phyloP scores from a whole-genome alignment of 78 protist species.

The Capsaspora owczarzaki region DNA sequence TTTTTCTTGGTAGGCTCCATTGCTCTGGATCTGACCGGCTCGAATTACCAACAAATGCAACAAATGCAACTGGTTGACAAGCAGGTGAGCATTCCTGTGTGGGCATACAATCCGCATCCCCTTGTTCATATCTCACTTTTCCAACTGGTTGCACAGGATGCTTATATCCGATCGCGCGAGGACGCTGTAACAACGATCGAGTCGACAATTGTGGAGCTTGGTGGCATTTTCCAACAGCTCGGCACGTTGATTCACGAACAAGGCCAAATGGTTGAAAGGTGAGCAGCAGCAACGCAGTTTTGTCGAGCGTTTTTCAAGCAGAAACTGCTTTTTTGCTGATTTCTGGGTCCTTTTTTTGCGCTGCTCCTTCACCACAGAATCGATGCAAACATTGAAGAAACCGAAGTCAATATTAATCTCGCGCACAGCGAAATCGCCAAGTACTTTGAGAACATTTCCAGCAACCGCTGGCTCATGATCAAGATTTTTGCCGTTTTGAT shows the following conservation, averaged over 20 bases:
- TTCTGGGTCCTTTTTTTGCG: not conserved
- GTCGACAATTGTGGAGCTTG: slow-evolving; percentile 32
- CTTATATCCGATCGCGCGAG: slow-evolving; percentile 10
- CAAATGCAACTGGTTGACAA: too few relatives aligned
- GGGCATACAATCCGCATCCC: too few relatives aligned
- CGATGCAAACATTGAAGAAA: slow-evolving; percentile 14
- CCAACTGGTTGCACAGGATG: too few relatives aligned
- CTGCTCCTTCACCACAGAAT: not conserved
- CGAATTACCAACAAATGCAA: too few relatives aligned
- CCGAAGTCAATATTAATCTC: not conserved
- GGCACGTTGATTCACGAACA: slow-evolving; percentile 24
- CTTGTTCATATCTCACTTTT: too few relatives aligned
- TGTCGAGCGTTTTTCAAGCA: not conserved
- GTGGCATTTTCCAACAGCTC: slow-evolving; percentile 36
- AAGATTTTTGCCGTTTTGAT: slow-evolving; percentile 14
- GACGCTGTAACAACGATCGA: slow-evolving; percentile 30
- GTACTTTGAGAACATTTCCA: not conserved
- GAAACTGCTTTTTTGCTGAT: not conserved
- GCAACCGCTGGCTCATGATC: slow-evolving; percentile 25
- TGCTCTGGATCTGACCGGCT: too few relatives aligned
- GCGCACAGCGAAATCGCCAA: slow-evolving; percentile 9
- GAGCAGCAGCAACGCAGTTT: not conserved
- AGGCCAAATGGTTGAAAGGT: too few relatives aligned
- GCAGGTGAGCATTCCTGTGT: too few relatives aligned
- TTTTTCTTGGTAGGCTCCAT: too few relatives aligned